Evolutionary conservation across 1,284 basidiomycete genomes (phyloP).

Genomic region (Puccinia hordei): DNA sequence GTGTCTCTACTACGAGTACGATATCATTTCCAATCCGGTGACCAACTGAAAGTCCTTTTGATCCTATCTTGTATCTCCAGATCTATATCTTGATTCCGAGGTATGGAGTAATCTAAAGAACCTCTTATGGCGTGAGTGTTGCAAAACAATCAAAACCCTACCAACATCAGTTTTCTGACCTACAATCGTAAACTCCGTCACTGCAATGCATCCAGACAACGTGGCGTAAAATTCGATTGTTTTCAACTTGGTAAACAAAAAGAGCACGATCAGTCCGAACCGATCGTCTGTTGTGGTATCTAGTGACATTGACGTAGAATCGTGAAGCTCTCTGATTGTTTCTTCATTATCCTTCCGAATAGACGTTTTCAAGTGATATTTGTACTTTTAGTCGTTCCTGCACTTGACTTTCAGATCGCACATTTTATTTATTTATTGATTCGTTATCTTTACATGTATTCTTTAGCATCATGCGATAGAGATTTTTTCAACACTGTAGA

Average conservation of each 20-base stretch:
- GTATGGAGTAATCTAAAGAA: conserved; percentile 52
- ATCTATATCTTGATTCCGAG: conserved; percentile 51
- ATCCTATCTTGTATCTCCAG: conserved; percentile 8
- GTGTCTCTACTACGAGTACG: too few species aligned
- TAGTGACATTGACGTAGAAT: neutral
- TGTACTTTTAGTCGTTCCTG: conserved; percentile 12
- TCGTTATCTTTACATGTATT: too few species aligned
- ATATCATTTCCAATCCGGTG: neutral
- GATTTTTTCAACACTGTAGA: too few species aligned
- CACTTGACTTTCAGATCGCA: neutral
- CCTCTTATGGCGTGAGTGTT: conserved; percentile 53
- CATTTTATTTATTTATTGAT: too few species aligned
- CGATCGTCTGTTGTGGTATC: neutral
- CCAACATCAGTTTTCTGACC: neutral
- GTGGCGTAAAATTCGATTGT: neutral
- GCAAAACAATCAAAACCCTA: neutral
- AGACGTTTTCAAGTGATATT: neutral
- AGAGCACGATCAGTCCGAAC: neutral
- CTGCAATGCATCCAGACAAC: neutral
- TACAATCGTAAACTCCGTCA: neutral
- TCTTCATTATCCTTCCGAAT: neutral
- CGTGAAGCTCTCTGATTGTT: neutral
- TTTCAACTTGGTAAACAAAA: neutral
- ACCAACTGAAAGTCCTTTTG: neutral
- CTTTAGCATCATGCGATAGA: too few species aligned